phyloP scores from a whole-genome alignment of 306 rosid genomes.

The Astragalus glycyphyllos region DNA sequence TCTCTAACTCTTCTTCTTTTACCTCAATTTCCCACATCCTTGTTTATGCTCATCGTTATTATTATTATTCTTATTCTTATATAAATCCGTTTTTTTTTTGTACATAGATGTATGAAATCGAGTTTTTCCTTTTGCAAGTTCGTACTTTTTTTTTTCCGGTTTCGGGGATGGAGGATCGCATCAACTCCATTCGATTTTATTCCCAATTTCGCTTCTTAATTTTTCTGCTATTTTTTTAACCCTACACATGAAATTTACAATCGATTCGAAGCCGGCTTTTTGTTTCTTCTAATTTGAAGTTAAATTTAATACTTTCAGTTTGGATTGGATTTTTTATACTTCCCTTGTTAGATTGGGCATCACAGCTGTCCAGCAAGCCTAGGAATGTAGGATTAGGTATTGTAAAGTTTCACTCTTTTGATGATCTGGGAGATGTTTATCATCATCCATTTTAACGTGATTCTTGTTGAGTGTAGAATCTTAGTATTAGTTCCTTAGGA shows the following conservation, averaged over 20 bases:
- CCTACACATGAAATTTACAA: slow-evolving; percentile 4
- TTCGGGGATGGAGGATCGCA: slow-evolving; percentile 32
- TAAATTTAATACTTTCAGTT: not conserved
- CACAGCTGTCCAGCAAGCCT: not conserved
- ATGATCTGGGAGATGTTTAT: slow-evolving; percentile 29
- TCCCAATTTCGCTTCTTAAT: slow-evolving; percentile 6
- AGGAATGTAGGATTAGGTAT: slow-evolving; percentile 29
- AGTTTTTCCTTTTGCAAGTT: not conserved
- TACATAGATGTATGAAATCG: slow-evolving; percentile 1
- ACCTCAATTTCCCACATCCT: not conserved
- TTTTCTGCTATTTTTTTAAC: not conserved
- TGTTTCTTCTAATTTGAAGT: not conserved
- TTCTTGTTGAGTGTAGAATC: slow-evolving; percentile 27
- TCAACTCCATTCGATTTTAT: slow-evolving; percentile 29
- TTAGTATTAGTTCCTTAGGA: slow-evolving; percentile 26
- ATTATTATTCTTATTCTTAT: slow-evolving; percentile 6
- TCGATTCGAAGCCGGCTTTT: not conserved
- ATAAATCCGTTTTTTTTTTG: not conserved
- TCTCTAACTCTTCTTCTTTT: slow-evolving; percentile 1
- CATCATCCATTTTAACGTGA: not conserved
- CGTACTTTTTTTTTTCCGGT: not conserved
- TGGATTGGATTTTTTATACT: slow-evolving; percentile 19
- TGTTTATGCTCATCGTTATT: not conserved
- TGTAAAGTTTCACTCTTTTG: slow-evolving; percentile 24
- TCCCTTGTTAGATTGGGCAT: slow-evolving; percentile 9